Evolutionary conservation across 2,329 filamentous ascomycete species (phyloP), one percentile per base, ranked within the genome.

Genomic region (Juglanconis oblonga): DNA sequence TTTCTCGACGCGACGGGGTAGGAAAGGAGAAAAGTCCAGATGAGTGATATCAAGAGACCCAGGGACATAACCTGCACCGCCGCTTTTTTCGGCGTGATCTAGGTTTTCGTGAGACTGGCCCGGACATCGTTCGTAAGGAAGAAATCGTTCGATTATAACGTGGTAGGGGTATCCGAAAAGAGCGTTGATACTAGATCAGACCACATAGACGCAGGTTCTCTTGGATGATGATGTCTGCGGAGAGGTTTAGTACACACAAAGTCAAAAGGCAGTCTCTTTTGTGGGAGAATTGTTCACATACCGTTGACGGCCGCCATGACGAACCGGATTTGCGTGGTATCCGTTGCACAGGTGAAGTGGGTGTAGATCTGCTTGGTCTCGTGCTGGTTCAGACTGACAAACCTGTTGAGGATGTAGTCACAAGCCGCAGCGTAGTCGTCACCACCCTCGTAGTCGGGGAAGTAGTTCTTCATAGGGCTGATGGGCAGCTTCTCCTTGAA

Each of bases 311-410:
- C 95, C 64, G 94, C 93, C 95, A 99, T 99, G 78, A 99, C 95
- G 82, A 99, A 98, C 73, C 95, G 89, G 71, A 99, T 99, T 77
- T 99, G 95, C 71, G 95, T 97, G 36, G 95, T 99, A 74, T 99
- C 95, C 52, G 95, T 99, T 63, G 95, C 95, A 75, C 95, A 98
- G 54, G 95, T 99, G 79, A 99, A 99, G 78, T 98, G 95, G 62
- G 95, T 99, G 83, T 99, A 99, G 76, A 99, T 98, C 77, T 99
- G 95, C 84, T 99, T 99, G 58, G 92, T 97, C 81, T 98, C 95
- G 75, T 97, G 94, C 79, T 98, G 95, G 81, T 99, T 99, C 74
- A 99, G 82, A 74, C 91, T 95, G 70, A 98, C 95, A 77, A 99
- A 99, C 73, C 95, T 87, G 84, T 98, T 98, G 64, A 99, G 86